Evolutionary conservation across 257 asterid species (phyloP), one percentile per base, ranked within the genome.

Genomic region (Fraxinus cuspidata): DNA sequence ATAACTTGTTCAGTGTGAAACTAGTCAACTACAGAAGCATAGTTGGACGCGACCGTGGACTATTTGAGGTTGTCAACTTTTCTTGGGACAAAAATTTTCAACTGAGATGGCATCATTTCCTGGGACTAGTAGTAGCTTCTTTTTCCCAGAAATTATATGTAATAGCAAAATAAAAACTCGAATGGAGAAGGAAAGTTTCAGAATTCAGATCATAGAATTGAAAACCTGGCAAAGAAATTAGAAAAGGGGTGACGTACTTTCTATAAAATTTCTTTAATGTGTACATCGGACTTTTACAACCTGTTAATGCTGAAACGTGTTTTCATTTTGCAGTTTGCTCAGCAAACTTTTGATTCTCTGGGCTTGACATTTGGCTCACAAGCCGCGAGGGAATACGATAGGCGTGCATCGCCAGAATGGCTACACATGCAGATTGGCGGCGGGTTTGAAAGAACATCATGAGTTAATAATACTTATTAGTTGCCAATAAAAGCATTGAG

Each of bases 381-480:
- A 82, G 81, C 85, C 73, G 58, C 84, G 23, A 83, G 93, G 79
- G 96, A 88, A 69, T 94, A 82, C 40, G 87, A 49, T 0, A 81
- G 96, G 81, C 85, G 87, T 35, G 77, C 97, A 56, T 90, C 97
- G 27, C 93, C 96, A 56, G 98, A 91, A 70, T 94, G 98, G 98
- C 88, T 90, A 63, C 97, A 94, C 70, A 94, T 94, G 98, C 98
- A 94, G 88, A 87, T 88, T 71, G 98, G 98, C 21, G 88, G 97
- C n/a, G 91, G 96, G 60, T 90, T 92, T 73, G 96, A 90, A 80
- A 80, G 93, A 79, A 75, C 90, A 72, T 79, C 92, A n/a, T 92
- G 82, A 86, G 56, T 40, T 13, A 71, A 67, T 29, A 77, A 60
- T 70, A 42, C 72, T 13, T 65, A 68, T 32, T 40, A 72, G 63